Percentiles rank a stretch among this genome's conserved stretches.
These are phyloP conservation scores for Penicillium sp. DNA, from an alignment of 2,329 filamentous ascomycete genomes.

Conservation along the genomic window DNA sequence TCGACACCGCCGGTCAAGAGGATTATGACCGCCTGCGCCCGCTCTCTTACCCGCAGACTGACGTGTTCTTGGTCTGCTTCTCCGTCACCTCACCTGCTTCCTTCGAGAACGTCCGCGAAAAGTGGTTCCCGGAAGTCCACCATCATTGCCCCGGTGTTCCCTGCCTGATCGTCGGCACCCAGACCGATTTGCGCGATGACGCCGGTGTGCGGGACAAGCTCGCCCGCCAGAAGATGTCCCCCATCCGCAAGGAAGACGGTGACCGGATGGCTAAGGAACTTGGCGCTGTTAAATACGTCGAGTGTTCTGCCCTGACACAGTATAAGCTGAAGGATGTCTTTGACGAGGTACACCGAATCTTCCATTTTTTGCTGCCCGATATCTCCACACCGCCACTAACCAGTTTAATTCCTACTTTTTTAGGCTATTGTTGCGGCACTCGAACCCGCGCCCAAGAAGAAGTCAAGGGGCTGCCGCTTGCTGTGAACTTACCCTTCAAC, in stretches of 20 bases:
- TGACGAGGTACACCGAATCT: slow-evolving; percentile 69
- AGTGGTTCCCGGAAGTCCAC: slow-evolving; percentile 98
- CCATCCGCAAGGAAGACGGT: slow-evolving; percentile 87
- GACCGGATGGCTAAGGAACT: slow-evolving; percentile 96
- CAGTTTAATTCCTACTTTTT: slow-evolving; percentile 12
- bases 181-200: slow-evolving; percentile 93
- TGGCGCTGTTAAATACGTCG: slow-evolving; percentile 97
- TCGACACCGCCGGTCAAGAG: slow-evolving; percentile 98
- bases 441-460: slow-evolving; percentile 82
- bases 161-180: slow-evolving; percentile 95
- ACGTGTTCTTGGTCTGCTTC: slow-evolving; percentile 98
- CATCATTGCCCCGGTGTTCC: slow-evolving; percentile 98
- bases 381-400: neutral
- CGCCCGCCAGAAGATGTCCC: slow-evolving; percentile 91
- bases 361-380: neutral
- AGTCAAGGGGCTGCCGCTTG: slow-evolving; percentile 64
- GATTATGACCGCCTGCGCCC: slow-evolving; percentile 98
- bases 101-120: slow-evolving; percentile 98
- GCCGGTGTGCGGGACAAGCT: slow-evolving; percentile 84
- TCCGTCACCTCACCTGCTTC: slow-evolving; percentile 95
- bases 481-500: slow-evolving; percentile 49
- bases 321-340: slow-evolving; percentile 99
- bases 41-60: slow-evolving; percentile 95
- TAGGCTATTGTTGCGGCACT: slow-evolving; percentile 94
- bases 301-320: slow-evolving; percentile 96